Percentiles rank a stretch among this genome's conserved stretches.
Evolutionary conservation across 2,329 filamentous ascomycete species (phyloP).

Genomic region (Gliomastix tumulicola): DNA sequence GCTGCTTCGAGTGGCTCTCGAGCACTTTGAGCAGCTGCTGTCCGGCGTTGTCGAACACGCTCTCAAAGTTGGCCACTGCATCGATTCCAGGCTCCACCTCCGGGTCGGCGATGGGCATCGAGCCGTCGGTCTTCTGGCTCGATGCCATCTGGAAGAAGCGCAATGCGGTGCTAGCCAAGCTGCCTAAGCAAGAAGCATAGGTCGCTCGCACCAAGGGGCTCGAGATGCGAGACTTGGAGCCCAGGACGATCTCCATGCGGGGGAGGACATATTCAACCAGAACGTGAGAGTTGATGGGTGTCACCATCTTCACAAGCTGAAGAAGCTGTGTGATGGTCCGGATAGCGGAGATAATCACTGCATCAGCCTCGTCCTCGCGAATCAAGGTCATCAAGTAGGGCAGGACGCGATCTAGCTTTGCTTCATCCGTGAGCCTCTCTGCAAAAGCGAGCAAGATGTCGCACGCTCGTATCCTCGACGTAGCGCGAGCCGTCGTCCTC

Average conservation of each 20-base stretch:
- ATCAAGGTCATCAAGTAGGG: constrained; percentile 83
- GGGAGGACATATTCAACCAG: constrained; percentile 63
- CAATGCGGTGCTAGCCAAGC: constrained; percentile 76
- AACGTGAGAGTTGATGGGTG: constrained; percentile 64
- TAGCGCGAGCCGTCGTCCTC: constrained; percentile 79
- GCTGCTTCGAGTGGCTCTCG: constrained; percentile 79
- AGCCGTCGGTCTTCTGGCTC: constrained; percentile 75
- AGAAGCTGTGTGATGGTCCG: constrained; percentile 84
- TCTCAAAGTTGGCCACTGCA: constrained; percentile 66
- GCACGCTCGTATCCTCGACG: constrained; percentile 82
- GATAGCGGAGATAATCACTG: constrained; percentile 79
- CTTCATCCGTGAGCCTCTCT: constrained; percentile 87
- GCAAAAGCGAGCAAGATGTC: constrained; percentile 89
- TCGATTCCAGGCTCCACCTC: constrained; percentile 68
- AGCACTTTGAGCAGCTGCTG: constrained; percentile 77
- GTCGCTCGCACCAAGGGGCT: constrained; percentile 75
- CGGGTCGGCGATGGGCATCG: constrained; percentile 69
- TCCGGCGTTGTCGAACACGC: constrained; percentile 81
- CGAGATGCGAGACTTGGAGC: constrained; percentile 36
- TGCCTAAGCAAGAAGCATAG: constrained; percentile 88
- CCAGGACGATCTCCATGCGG: constrained; percentile 49
- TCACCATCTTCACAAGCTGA: constrained; percentile 81
- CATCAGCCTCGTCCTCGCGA: constrained; percentile 67
- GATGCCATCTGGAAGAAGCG: constrained; percentile 88
- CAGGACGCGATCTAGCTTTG: constrained; percentile 86